Evolutionary conservation across 768 basidiomycete genomes (phyloP), one percentile per base, ranked within the genome.

Genomic region (Collybia nuda): DNA sequence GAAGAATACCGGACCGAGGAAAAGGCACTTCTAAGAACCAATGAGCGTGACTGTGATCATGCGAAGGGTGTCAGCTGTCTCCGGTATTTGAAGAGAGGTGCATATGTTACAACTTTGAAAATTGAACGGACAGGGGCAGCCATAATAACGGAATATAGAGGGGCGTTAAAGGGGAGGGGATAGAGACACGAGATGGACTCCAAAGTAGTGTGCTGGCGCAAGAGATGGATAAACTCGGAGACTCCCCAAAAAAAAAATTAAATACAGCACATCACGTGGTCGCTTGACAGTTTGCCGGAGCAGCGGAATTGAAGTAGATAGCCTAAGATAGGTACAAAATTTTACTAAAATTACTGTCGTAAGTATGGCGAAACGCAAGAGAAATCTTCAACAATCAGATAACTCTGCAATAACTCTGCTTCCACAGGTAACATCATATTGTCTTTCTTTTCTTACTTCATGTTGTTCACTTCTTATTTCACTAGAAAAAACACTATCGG

Each of bases 401-500:
- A 50, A 39, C 3, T 37, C 55, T 37, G 37, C 60, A 35, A 37
- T 51, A 29, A 47, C 56, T 6, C 69, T 72, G 14, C 60, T 85
- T 19, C 83, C 83, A 6, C 83, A 83, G 70, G 81, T 82, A 51
- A 35, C 39, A 39, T 19, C 21, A 23, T 43, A 14, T 26, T 41
- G n/a, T n/a, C n/a, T n/a, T n/a, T n/a, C n/a, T 21, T 8, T 36
- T 5, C 17, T 12, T 9, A 28, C 12, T 12, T 32, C 42, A 39
- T 37, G 42, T 51, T 53, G 17, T 52, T 23, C n/a, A n/a, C 28
- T 40, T 29, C 37, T 36, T 9, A 8, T 38, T 32, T 48, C 12
- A 41, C 21, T 56, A 91, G 86, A 92, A 92, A 84, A 84, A 84
- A 63, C 86, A 88, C 61, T 92, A 92, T 62, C 74, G 89, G 37